Evolutionary conservation across 768 basidiomycete species (phyloP).

Genomic region (Erythrobasidium yunnanense): DNA sequence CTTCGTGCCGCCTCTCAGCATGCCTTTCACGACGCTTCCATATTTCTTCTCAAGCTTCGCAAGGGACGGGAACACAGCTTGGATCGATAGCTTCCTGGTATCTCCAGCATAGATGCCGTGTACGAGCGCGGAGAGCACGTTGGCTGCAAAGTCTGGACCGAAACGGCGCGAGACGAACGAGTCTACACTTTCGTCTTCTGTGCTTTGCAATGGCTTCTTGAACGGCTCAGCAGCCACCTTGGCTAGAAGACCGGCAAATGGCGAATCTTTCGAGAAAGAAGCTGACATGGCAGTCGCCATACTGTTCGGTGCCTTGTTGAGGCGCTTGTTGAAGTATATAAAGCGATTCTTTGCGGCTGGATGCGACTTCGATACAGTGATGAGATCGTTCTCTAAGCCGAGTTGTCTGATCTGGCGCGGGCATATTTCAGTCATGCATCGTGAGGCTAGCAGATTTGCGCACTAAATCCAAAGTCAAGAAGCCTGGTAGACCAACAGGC

Average conservation of each 20-base stretch:
- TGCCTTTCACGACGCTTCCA: conserved; percentile 61
- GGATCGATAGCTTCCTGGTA: conserved; percentile 59
- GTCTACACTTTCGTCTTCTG: conserved; percentile 68
- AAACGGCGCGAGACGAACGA: conserved; percentile 64
- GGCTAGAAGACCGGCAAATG: conserved; percentile 47
- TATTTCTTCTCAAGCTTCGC: conserved; percentile 58
- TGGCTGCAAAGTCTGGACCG: conserved; percentile 58
- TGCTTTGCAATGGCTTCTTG: conserved; percentile 31
- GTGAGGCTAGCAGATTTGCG: conserved; percentile 39
- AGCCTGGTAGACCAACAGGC: conserved; percentile 53
- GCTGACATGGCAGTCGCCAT: conserved; percentile 43
- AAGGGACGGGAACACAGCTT: conserved; percentile 63
- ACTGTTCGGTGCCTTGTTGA: conserved; percentile 49
- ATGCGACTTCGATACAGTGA: conserved; percentile 58
- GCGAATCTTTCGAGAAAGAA: conserved; percentile 41
- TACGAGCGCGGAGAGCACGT: conserved; percentile 66
- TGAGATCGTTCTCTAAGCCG: conserved; percentile 50
- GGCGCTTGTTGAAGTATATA: conserved; percentile 51
- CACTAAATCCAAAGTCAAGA: conserved; percentile 67
- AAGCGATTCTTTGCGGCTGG: conserved; percentile 69
- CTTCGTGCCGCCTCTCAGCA: conserved; percentile 36
- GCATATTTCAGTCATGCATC: background rate
- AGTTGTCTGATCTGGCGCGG: conserved; percentile 62
- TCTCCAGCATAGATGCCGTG: conserved; percentile 92
- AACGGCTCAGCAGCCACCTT: conserved; percentile 56